Evolutionary conservation across 108 stramenopile species (phyloP), one percentile per base, ranked within the genome.

Genomic region (Thalassiosira profunda): DNA sequence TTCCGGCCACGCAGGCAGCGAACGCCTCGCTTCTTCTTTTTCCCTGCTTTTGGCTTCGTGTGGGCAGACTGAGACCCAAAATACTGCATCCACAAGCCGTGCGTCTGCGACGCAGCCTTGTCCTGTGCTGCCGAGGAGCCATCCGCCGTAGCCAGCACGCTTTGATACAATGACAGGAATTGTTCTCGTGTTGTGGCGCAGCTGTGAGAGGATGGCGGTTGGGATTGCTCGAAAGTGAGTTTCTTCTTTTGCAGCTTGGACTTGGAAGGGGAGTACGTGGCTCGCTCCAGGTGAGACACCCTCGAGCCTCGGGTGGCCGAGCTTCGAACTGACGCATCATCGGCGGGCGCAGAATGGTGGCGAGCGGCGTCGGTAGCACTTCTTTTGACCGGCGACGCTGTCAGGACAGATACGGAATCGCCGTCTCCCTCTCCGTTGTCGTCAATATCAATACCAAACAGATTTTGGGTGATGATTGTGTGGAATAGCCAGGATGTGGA

Each of bases 1-100:
- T 58, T 70, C 6, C 68, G 61, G 25, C 68, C 76, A 30, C 76
- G 76, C 44, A 68, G 52, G 37, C 68, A 63, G 26, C 76, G 76
- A 12, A 69, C n/a, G n/a, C n/a, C n/a, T n/a, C n/a, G n/a, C n/a
- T n/a, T n/a, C n/a, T n/a, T n/a, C n/a, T n/a, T n/a, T n/a, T n/a
- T n/a, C n/a, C n/a, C n/a, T n/a, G n/a, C n/a, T n/a, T n/a, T n/a
- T n/a, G n/a, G n/a, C n/a, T n/a, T n/a, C n/a, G n/a, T n/a, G n/a
- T n/a, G n/a, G n/a, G n/a, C n/a, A n/a, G n/a, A n/a, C n/a, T n/a
- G n/a, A n/a, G n/a, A n/a, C n/a, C n/a, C n/a, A n/a, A n/a, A n/a
- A 45, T 63, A 63, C 5, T 55, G 15, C 18, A 15, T 12, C 75
- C 75, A 76, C 14, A 76, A 17, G 38, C 33, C 7, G 34, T 37